phyloP scores from a whole-genome alignment of 2,329 filamentous ascomycete genomes.

The Colletotrichum trifolii region DNA sequence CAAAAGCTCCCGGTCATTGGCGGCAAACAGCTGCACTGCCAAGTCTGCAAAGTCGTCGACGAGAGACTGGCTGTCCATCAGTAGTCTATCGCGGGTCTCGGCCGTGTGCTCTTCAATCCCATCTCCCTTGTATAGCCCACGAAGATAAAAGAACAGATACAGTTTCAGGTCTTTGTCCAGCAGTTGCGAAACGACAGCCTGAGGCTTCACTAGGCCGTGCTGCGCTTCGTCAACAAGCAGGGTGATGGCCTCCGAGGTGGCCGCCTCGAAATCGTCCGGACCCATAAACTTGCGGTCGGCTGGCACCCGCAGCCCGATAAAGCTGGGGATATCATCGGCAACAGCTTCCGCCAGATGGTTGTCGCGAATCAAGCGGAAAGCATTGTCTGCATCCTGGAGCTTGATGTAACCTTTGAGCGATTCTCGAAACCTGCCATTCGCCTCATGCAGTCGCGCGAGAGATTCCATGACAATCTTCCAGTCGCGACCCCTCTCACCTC shows the following conservation, averaged over 20 bases:
- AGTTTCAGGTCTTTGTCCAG: constrained; percentile 72
- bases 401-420: constrained; percentile 90
- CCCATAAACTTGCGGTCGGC: constrained; percentile 74
- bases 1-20: constrained; percentile 81
- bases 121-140: constrained; percentile 84
- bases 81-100: constrained; percentile 66
- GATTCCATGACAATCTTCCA: constrained; percentile 92
- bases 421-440: constrained; percentile 82
- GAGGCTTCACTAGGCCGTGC: constrained; percentile 84
- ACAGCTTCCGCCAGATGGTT: constrained; percentile 92
- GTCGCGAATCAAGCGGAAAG: constrained; percentile 86
- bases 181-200: constrained; percentile 82
- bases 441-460: constrained; percentile 85
- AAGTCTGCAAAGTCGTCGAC: constrained; percentile 90
- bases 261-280: constrained; percentile 77
- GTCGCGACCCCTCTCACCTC: constrained; percentile 78
- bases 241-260: constrained; percentile 84
- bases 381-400: constrained; percentile 90
- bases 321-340: constrained; percentile 87
- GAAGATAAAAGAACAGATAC: constrained; percentile 93
- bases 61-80: constrained; percentile 72
- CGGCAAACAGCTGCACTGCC: constrained; percentile 86
- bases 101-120: constrained; percentile 65
- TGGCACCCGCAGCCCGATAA: constrained; percentile 88
- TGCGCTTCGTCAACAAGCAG: constrained; percentile 92